Evolutionary conservation across 1,284 basidiomycete species (phyloP).

Genomic region (Albatrellus sp.): DNA sequence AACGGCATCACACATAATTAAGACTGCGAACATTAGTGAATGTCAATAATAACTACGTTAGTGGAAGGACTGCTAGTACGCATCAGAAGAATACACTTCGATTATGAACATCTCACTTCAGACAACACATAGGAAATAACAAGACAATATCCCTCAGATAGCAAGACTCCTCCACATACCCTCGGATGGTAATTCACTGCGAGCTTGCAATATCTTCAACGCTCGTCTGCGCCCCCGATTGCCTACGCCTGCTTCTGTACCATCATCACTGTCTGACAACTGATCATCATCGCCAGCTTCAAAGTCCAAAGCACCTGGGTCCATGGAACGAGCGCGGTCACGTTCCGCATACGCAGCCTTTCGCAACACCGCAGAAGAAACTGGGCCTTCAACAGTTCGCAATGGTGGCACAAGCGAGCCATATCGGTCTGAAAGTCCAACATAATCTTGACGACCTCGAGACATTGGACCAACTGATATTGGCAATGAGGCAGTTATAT

Average conservation of each 20-base stretch:
- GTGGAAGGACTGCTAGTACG: no score
- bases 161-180: constrained; percentile 75
- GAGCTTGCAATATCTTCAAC: constrained; percentile 51
- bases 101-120: no score
- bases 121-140: background rate
- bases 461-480: background rate
- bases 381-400: background rate
- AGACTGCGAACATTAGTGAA: no score
- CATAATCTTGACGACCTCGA: no score
- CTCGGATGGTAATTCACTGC: constrained; percentile 45
- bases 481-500: constrained; percentile 1
- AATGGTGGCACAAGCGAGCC: constrained; percentile 2
- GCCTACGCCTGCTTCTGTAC: constrained; percentile 16
- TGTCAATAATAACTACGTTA: no score
- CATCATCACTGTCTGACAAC: constrained; percentile 22
- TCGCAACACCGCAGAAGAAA: constrained; percentile 36
- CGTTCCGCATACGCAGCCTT: constrained; percentile 54
- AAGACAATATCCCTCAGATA: constrained; percentile 4
- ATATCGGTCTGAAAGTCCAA: constrained; percentile 23
- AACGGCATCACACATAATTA: no score
- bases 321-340: constrained; percentile 45
- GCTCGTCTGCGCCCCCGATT: constrained; percentile 45
- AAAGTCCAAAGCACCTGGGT: constrained; percentile 62
- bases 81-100: no score
- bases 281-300: constrained; percentile 29